These are phyloP conservation scores for Daldinia eschscholtzii DNA, from an alignment of 2,329 filamentous ascomycete genomes.

Conservation along the genomic window DNA sequence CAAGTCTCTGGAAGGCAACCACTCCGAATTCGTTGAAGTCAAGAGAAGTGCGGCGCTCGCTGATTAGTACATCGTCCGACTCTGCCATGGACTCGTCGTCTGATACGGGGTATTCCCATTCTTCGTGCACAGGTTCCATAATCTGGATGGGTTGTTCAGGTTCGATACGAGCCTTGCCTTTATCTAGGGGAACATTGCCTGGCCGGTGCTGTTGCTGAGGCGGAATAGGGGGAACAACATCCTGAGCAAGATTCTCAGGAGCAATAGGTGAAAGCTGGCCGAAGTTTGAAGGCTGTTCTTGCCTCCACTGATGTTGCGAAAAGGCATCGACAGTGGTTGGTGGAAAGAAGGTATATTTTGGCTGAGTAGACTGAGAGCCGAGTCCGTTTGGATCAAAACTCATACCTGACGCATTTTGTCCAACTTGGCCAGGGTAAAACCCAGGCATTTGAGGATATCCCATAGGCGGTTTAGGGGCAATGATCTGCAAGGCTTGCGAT, in stretches of 20 bases:
- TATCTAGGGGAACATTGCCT: conserved; percentile 32
- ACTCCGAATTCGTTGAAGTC: conserved; percentile 58
- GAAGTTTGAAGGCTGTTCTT: conserved; percentile 43
- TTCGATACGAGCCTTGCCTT: conserved; percentile 43
- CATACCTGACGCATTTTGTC: conserved; percentile 46
- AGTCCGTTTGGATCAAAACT: conserved; percentile 46
- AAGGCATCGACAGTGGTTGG: conserved; percentile 50
- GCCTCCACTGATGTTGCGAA: conserved; percentile 48
- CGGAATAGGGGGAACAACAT: conserved; percentile 29
- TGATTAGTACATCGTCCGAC: conserved; percentile 38
- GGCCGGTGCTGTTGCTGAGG: conserved; percentile 37
- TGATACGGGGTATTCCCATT: conserved; percentile 62
- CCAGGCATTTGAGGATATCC: conserved; percentile 53
- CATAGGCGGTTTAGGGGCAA: conserved; percentile 64
- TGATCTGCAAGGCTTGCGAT: conserved; percentile 58
- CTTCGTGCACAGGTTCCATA: conserved; percentile 37
- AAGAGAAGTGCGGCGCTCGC: conserved; percentile 48
- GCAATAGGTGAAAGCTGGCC: conserved; percentile 43
- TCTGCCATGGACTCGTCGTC: conserved; percentile 71
- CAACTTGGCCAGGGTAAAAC: conserved; percentile 52
- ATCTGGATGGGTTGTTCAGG: conserved; percentile 23
- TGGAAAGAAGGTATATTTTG: conserved; percentile 51
- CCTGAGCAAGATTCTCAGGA: conserved; percentile 33
- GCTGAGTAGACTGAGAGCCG: conserved; percentile 42
- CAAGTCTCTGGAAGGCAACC: conserved; percentile 55